These are phyloP conservation scores for Bipolaris sorokiniana DNA, from an alignment of 2,329 filamentous ascomycete species.

Conservation along the genomic window DNA sequence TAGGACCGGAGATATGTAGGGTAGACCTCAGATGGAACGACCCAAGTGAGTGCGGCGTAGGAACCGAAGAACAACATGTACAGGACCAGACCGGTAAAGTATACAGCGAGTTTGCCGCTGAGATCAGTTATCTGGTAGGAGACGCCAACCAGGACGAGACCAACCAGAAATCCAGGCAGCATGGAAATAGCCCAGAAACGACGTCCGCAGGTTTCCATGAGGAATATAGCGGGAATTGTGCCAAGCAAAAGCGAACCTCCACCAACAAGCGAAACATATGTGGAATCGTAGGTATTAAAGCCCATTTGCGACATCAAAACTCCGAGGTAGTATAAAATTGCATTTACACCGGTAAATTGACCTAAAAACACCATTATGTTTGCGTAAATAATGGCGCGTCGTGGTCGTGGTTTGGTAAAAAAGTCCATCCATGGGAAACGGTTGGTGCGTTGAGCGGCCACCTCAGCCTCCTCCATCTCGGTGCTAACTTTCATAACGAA, in stretches of 20 bases:
- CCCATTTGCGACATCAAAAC: slow-evolving; percentile 71
- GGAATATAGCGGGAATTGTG: slow-evolving; percentile 70
- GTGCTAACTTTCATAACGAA: slow-evolving; percentile 71
- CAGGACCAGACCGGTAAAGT: slow-evolving; percentile 68
- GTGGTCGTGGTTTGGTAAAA: slow-evolving; percentile 69
- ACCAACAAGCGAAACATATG: slow-evolving; percentile 75
- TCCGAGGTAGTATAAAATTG: slow-evolving; percentile 59
- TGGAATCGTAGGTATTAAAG: slow-evolving; percentile 66
- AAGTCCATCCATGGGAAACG: slow-evolving; percentile 75
- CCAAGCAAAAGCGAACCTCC: slow-evolving; percentile 71
- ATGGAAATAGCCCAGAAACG: slow-evolving; percentile 77
- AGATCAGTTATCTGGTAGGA: slow-evolving; percentile 64
- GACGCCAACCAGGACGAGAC: slow-evolving; percentile 69
- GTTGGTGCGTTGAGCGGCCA: slow-evolving; percentile 59
- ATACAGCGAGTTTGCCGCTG: slow-evolving; percentile 61
- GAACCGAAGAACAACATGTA: slow-evolving; percentile 48
- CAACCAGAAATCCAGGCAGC: slow-evolving; percentile 74
- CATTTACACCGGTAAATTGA: slow-evolving; percentile 73
- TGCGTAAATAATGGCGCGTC: slow-evolving; percentile 64
- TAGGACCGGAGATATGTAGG: slow-evolving; percentile 75
- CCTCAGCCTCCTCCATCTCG: slow-evolving; percentile 61
- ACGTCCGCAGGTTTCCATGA: slow-evolving; percentile 74
- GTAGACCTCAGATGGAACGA: slow-evolving; percentile 69
- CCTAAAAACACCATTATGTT: slow-evolving; percentile 78
- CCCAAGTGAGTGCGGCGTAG: slow-evolving; percentile 46